Base-by-base conservation (phyloP, 2,329 filamentous ascomycete species). In the Beauveria varroae region DNA sequence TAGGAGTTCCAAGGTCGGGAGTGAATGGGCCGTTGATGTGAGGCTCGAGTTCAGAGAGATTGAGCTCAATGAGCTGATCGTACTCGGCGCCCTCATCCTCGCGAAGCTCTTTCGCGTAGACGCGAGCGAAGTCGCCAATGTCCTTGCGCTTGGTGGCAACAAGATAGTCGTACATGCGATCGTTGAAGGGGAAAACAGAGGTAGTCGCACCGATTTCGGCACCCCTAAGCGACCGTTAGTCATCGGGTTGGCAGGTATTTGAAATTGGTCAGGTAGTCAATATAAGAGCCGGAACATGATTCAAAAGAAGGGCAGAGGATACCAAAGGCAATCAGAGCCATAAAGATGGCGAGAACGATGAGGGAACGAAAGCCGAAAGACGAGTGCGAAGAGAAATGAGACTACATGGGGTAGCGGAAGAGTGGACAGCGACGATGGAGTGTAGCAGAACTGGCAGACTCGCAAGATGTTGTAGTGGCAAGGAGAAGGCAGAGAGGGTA, bases 21-120 rank as follows among this genome's bases (percentile, higher is more conserved):
- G 95, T 99, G 86, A 98, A 98, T 66, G 95, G 95, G 67, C 95
- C 95, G 82, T 99, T 99, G 81, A 99, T 92, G 76, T 98, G 91
- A 67, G 95, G 95, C 82, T 99, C 95, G 54, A 99, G 88, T 78
- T 93, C 90, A 63, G 86, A 89, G 60, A 99, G 86, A 82, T 99
- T 93, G 79, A 99, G 91, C 80, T 97, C 93, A 71, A 98, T 91
- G 68, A 97, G 78, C 79, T 98, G 85, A 76, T 99, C 95, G 77
- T 98, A 99, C 78, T 98, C 87, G 68, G 91, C 90, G 68, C 91
- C 91, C 78, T 96, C 82, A 68, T 99, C 95, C 73, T 90, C 88
- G 63, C 85, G 86, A 66, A 99, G 89, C 70, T 96, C 91, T 70
- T 90, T 82, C 68, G 91, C 89, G 75, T 97, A 98, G 43, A 81